Base-by-base conservation (phyloP, 148 eudicot species). In the Rhododendron mucronatum region DNA sequence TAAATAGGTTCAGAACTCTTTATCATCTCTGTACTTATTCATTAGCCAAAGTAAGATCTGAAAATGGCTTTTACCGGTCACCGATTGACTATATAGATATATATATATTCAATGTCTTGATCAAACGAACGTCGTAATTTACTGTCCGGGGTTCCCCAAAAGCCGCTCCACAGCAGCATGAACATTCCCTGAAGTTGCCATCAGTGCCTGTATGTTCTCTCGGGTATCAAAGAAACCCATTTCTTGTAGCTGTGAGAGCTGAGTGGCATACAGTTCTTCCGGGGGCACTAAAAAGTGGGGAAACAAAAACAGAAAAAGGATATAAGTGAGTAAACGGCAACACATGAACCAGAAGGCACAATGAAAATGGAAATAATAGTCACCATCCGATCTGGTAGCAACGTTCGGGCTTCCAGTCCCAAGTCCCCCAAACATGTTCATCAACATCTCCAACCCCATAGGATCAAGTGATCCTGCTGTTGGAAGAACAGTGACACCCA, bases 151-250 rank as follows among this genome's bases (percentile, higher is more conserved):
- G 87, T 91, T 94, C 53, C 94, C 95, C 90, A 97, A 85, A 81
- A 97, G 98, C 47, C 95, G 91, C 91, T 94, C 99, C 48, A 97
- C 98, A 8, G 99, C 99, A 74, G 96, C 99, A 83, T 95, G 94
- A 84, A 97, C 99, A 81, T 97, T 97, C 23, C 99, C 99, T 85
- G 92, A 87, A 33, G 98, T 93, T 21, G 98, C 98, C 74, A 89
- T 90, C 83, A 97, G 91, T 12, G 98, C 99, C 85, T 93, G 88
- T 71, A 97, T 94, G 50, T 97, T 97, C 91, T 94, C 99, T 87
- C 90, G 92, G 23, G 95, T 89, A 50, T 97, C 99, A 50, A 93
- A 93, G 89, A 97, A 97, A 7, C 99, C 99, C 99, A 95, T 95
- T 87, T 97, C 99, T 88, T 93, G 99, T 47, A 97, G 93, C 88